Evolutionary conservation across 768 basidiomycete species (phyloP).

Genomic region (Russula compacta): DNA sequence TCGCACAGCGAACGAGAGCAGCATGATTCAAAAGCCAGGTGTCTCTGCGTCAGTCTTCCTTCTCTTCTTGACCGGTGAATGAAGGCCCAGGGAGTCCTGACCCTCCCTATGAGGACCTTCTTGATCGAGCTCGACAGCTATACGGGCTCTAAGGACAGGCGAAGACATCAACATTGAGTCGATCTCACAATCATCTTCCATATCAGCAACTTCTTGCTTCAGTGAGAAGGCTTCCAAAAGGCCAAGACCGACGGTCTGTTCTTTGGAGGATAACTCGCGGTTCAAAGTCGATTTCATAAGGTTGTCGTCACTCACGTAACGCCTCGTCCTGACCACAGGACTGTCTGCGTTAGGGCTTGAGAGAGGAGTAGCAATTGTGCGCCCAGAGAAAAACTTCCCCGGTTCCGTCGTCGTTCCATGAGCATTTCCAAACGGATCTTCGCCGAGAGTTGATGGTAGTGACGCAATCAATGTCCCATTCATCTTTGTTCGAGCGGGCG

Average conservation of each 20-base stretch:
- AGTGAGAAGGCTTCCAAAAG: conserved; percentile 26
- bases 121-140: background rate
- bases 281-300: conserved; percentile 9
- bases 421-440: conserved; percentile 18
- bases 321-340: conserved; percentile 18
- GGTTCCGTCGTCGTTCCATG: conserved; percentile 6
- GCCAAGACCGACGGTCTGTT: conserved; percentile 19
- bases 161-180: conserved; percentile 20
- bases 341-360: conserved; percentile 19
- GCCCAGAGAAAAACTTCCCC: conserved; percentile 2
- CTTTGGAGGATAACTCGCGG: conserved; percentile 6
- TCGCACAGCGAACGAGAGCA: background rate
- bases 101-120: conserved; percentile 18
- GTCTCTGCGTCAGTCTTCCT: conserved; percentile 25
- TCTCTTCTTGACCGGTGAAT: conserved; percentile 26
- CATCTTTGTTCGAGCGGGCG: conserved; percentile 9
- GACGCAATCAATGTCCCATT: background rate
- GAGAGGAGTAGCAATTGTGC: conserved; percentile 7
- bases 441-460: background rate
- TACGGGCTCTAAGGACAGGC: conserved; percentile 16
- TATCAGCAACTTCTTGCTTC: conserved; percentile 12
- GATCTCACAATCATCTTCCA: conserved; percentile 16
- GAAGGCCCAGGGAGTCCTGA: background rate
- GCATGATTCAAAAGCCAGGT: background rate
- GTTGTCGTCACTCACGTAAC: conserved; percentile 14